Evolutionary conservation across 73 alveolate species (phyloP).

Genomic region (Tetrahymena thermophila): DNA sequence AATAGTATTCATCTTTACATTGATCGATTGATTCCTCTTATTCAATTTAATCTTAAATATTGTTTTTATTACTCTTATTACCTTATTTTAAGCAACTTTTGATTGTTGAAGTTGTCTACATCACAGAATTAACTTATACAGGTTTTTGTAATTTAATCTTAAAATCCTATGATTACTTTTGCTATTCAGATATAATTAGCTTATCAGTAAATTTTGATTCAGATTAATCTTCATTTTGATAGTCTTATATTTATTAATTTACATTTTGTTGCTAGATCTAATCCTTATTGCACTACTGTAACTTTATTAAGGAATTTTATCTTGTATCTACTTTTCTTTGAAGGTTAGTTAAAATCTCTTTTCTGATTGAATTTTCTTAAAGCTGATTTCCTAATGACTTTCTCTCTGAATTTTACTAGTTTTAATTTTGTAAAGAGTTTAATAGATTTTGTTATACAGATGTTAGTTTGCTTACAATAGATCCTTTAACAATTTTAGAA

Average conservation of each 20-base stretch:
- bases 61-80: not conserved
- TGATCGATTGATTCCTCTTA: not conserved
- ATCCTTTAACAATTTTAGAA: not conserved
- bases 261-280: not conserved
- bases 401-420: not conserved
- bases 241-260: not conserved
- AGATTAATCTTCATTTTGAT: not conserved
- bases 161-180: not conserved
- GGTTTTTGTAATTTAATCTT: not conserved
- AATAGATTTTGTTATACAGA: not conserved
- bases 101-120: too few species aligned
- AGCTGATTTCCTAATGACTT: not conserved
- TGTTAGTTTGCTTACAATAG: not conserved
- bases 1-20: not conserved
- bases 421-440: not conserved
- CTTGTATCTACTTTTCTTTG: not conserved
- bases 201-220: not conserved
- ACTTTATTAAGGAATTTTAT: not conserved
- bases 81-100: not conserved
- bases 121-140: not conserved
- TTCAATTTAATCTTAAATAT: not conserved
- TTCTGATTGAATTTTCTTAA: not conserved
- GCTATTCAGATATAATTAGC: not conserved
- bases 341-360: not conserved
- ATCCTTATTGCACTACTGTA: not conserved